Base-by-base conservation (phyloP, 805 yeast genomes). In the Metschnikowia corniflorae region DNA sequence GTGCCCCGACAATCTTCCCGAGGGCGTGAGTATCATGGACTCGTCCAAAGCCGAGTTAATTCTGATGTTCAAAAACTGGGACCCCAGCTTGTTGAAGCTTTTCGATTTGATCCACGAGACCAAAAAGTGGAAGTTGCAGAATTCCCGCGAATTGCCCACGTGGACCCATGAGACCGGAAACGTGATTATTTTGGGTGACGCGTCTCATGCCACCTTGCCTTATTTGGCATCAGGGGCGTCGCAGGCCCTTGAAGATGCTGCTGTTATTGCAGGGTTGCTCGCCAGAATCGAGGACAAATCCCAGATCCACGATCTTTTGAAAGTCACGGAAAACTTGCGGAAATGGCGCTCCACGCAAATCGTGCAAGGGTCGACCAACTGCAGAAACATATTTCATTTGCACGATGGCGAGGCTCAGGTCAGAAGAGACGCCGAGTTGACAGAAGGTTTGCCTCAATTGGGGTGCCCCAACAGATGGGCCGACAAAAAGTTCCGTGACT, bases 161-260 rank as follows among this genome's bases (percentile, higher is more conserved):
- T 59, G 63, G 63, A 47, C 46, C 22, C 58, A 58, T 39, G 25
- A 40, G n/a, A 43, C 49, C 4, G 61, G 57, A 6, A 51, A 52
- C 15, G 49, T 58, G 16, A 46, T 55, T 12, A 44, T 63, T 22
- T 46, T 62, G 32, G 68, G 68, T 2, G 68, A 63, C 39, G 54
- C 68, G 1, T 50, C 55, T 21, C 68, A 62, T 37, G 63, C 66
- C 10, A 62, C 62, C 38, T 54, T 62, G 19, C 64, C 64, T 8
- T 59, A 59, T 40, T 46, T 59, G 14, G 60, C 64, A 6, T 43
- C 52, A 7, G 62, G 63, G n/a, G 64, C 64, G 7, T 55, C 61
- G 6, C 58, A 57, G 50, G 61, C 63, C 4, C 43, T 58, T 25
- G 64, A 58, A 40, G 64, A 58, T 43, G 62, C 61, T 13, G 63